Evolutionary conservation across 257 asterid genomes (phyloP).

Genomic region (Capsicum pubescens): DNA sequence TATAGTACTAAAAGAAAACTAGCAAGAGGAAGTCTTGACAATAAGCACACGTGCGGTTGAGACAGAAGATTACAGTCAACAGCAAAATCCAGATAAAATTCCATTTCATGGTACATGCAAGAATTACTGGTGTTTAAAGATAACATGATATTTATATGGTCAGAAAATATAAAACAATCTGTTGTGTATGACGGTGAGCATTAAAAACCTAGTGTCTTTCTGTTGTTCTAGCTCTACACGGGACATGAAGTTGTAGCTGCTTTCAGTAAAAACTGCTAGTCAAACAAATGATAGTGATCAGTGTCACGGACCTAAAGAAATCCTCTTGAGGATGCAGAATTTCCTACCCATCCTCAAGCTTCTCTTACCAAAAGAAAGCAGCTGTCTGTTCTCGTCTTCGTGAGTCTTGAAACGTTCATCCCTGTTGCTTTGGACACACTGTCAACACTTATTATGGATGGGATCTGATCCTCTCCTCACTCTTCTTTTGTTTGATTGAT

Average conservation of each 20-base stretch:
- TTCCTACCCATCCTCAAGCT: constrained; percentile 21
- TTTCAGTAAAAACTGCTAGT: constrained; percentile 12
- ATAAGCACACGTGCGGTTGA: not conserved
- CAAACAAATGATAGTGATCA: constrained; percentile 22
- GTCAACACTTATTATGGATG: constrained; percentile 72
- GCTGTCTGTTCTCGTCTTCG: constrained; percentile 18
- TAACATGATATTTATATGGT: constrained; percentile 19
- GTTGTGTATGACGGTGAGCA: constrained; percentile 12
- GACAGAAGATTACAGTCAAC: constrained; percentile 8
- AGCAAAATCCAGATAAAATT: constrained; percentile 15
- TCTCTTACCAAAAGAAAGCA: constrained; percentile 33
- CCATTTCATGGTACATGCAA: constrained; percentile 21
- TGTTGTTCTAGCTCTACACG: constrained; percentile 18
- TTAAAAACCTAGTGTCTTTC: constrained; percentile 18
- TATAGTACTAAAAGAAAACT: not conserved
- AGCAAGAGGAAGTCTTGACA: not conserved
- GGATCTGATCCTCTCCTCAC: constrained; percentile 83
- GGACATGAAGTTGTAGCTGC: constrained; percentile 14
- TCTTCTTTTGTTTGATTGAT: constrained; percentile 67
- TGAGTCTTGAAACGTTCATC: not conserved
- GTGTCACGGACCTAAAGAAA: constrained; percentile 10
- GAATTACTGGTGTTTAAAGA: not conserved
- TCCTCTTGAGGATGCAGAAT: constrained; percentile 27
- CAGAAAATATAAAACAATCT: constrained; percentile 16
- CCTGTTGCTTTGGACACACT: not conserved